phyloP scores from a whole-genome alignment of 192 early-diverging fungal species.

The Backusella morwellensis region DNA sequence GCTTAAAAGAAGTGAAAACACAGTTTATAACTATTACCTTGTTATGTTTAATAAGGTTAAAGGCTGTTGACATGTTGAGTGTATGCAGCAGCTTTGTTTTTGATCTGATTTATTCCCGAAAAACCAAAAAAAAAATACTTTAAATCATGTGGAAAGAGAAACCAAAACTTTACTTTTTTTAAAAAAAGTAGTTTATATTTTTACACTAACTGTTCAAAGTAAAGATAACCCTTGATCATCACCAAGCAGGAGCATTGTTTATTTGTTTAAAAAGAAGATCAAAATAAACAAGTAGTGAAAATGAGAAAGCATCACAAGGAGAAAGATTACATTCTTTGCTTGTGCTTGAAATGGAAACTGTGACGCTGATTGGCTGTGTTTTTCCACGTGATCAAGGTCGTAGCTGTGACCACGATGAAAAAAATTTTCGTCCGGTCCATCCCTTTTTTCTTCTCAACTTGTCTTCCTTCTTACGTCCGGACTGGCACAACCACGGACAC shows the following conservation, averaged over 20 bases:
- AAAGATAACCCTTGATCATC: no score
- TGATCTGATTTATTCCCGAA: background rate
- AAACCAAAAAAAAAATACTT: background rate
- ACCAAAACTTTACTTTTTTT: background rate
- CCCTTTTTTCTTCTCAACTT: background rate
- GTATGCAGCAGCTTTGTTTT: no score
- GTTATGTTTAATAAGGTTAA: background rate
- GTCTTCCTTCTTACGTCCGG: background rate
- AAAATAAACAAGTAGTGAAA: no score
- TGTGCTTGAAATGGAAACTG: background rate
- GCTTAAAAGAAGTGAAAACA: no score
- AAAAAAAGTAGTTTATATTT: background rate
- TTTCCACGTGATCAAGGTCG: background rate
- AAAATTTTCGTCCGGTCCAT: constrained; percentile 4
- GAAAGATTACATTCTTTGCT: no score
- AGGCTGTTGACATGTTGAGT: no score
- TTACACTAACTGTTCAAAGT: no score
- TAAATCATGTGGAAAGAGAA: background rate
- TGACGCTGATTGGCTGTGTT: background rate
- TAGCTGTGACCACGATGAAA: background rate
- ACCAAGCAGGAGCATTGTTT: no score
- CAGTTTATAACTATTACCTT: no score
- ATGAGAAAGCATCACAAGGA: no score
- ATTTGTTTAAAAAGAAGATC: no score
- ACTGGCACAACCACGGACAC: constrained; percentile 1